Base-by-base conservation (phyloP, 2,329 filamentous ascomycete genomes). In the Dactylonectria macrodidyma region DNA sequence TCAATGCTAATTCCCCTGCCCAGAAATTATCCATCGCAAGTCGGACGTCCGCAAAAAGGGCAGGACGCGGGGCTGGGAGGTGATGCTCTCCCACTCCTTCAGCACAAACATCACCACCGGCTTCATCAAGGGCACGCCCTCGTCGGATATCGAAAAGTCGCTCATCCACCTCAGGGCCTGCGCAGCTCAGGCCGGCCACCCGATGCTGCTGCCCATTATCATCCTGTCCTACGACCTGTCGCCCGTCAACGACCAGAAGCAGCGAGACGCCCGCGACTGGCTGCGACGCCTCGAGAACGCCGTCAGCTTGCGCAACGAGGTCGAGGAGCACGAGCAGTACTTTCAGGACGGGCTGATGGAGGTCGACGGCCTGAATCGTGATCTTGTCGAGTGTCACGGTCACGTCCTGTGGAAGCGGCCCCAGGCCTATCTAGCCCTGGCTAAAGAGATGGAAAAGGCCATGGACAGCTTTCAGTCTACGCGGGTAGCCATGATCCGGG, bases 31-130 rank as follows among this genome's bases (percentile, higher is more conserved):
- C 66, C 89, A 89, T 75, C 87, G 89, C 71, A 91, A 91, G 78
- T 90, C 87, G n/a, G 89, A 91, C 74, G 89, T 91, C 38, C 87
- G 88, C 58, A 91, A 91, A 76, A 90, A 88, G 80, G 89, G 88
- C 68, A 84, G 84, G 74, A 91, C 89, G 16, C 86, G 89, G 62
- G 89, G 89, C 51, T 91, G 88, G 88, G 89, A 91, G 79, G 82
- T 90, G 62, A 89, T 89, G 82, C 84, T 91, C 44, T 89, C 88
- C 3, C 83, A 91, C 78, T 85, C 83, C 54, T 86, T 90, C 78
- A 81, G 78, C 12, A 86, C 84, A 2, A 80, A 81, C 70, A 84
- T 90, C 70, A 91, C 89, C 1, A 88, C 86, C 2, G 89, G 89
- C 61, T 91, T 85, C 77, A 84, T 88, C 74, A 91, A 91, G 80